Conservation (phyloP, 768 basidiomycete species). For the Omphalotus guepiniiformis region DNA sequence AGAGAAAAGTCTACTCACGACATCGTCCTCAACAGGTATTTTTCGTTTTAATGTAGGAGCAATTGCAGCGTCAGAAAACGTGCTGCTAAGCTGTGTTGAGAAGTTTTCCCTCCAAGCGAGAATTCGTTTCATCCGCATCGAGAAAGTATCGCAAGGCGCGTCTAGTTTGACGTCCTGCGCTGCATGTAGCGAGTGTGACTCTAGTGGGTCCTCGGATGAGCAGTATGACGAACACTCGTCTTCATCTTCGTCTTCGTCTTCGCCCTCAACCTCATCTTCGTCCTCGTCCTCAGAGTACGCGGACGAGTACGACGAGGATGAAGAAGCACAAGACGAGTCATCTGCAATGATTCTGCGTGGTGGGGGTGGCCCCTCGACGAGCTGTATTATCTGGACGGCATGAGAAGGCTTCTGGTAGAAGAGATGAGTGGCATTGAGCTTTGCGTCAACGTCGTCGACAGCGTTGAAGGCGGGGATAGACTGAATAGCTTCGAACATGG, state of each 20-base stretch:
- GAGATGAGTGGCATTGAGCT: conserved; percentile 36
- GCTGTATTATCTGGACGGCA: conserved; percentile 65
- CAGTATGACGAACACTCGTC: conserved; percentile 62
- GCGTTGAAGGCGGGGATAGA: conserved; percentile 20
- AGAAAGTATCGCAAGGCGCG: conserved; percentile 42
- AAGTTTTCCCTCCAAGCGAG: conserved; percentile 66
- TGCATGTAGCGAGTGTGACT: conserved; percentile 22
- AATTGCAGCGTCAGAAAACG: conserved; percentile 29
- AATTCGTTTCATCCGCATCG: conserved; percentile 59
- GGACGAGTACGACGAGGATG: conserved; percentile 36
- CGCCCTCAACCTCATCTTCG: conserved; percentile 33
- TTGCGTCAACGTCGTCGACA: conserved; percentile 27
- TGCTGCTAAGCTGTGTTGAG: conserved; percentile 37
- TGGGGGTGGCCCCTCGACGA: conserved; percentile 63
- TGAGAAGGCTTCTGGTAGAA: conserved; percentile 42
- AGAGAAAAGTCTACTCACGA: conserved; percentile 24
- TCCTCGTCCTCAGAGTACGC: conserved; percentile 34
- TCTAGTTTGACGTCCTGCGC: conserved; percentile 26
- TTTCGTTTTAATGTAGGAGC: conserved; percentile 47
- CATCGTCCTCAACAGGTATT: conserved; percentile 37
- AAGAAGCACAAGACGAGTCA: conserved; percentile 24
- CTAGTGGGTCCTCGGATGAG: conserved; percentile 53
- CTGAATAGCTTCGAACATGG: conserved; percentile 24
- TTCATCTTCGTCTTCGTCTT: too few relatives aligned
- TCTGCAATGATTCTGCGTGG: conserved; percentile 42